Conservation (phyloP, 73 alveolate genomes). For the Durusdinium trenchii region DNA sequence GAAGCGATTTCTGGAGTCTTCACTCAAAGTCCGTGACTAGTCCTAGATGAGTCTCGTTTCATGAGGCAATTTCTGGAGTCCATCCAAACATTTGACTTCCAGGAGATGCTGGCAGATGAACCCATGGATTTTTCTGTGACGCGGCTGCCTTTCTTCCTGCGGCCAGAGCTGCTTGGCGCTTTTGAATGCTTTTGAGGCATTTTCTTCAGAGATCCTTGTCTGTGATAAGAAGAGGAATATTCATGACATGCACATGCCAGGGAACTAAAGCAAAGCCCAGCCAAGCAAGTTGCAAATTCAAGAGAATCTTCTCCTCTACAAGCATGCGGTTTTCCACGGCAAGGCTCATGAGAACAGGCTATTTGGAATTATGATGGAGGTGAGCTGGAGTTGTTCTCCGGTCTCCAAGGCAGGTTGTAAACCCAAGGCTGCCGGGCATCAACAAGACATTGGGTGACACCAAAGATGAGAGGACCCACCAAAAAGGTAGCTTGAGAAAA, state of each 20-base stretch:
- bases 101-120: conserved; percentile 89
- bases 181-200: neutral
- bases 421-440: conserved; percentile 67
- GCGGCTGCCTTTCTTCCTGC: conserved; percentile 84
- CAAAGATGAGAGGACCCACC: neutral
- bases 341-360: neutral
- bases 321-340: neutral
- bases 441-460: conserved; percentile 21
- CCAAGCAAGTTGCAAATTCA: no score
- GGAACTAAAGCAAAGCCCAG: no score
- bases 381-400: neutral
- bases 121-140: conserved; percentile 73
- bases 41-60: no score
- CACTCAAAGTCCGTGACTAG: no score
- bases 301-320: no score
- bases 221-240: no score
- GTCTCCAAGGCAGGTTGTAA: neutral
- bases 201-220: neutral
- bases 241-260: no score
- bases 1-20: no score
- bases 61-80: neutral
- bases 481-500: neutral
- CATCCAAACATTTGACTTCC: neutral
- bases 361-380: neutral
- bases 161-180: conserved; percentile 86